phyloP scores from a whole-genome alignment of 1,284 basidiomycete species.

The Sparassis latifolia region DNA sequence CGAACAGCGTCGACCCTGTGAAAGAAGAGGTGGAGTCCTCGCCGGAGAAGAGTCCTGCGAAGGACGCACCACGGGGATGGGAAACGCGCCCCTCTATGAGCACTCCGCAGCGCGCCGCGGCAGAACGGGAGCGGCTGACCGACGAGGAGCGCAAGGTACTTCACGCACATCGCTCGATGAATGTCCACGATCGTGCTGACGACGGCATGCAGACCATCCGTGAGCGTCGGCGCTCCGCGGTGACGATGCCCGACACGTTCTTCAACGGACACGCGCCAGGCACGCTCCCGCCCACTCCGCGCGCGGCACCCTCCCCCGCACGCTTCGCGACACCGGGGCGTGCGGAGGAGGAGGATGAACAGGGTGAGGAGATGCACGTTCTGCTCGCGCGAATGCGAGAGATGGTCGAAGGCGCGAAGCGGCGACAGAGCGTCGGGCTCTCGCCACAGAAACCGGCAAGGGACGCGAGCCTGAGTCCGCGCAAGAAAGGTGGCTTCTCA shows the following conservation, averaged over 20 bases:
- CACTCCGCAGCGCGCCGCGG: slow-evolving; percentile 1
- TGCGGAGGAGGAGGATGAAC: slow-evolving; percentile 19
- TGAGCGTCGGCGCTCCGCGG: slow-evolving; percentile 50
- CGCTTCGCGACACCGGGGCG: slow-evolving; percentile 1
- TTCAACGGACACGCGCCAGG: slow-evolving; percentile 48
- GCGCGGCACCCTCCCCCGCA: slow-evolving; percentile 13
- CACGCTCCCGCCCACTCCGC: slow-evolving; percentile 14
- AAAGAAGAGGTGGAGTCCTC: slow-evolving; percentile 10
- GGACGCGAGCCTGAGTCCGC: slow-evolving; percentile 16
- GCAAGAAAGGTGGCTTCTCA: slow-evolving; percentile 23
- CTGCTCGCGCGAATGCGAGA: slow-evolving; percentile 56
- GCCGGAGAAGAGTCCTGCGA: slow-evolving; percentile 1
- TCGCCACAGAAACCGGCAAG: slow-evolving; percentile 5
- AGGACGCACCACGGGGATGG: slow-evolving; percentile 1
- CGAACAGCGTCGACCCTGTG: slow-evolving; percentile 8
- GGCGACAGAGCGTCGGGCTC: slow-evolving; percentile 38
- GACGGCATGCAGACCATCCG: slow-evolving; percentile 41
- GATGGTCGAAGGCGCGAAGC: slow-evolving; percentile 55
- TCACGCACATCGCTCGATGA: not conserved
- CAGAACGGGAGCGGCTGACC: slow-evolving; percentile 26
- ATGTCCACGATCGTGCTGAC: not conserved
- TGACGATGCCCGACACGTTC: slow-evolving; percentile 44
- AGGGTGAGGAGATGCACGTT: slow-evolving; percentile 40
- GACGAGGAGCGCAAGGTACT: slow-evolving; percentile 48
- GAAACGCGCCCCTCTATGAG: slow-evolving; percentile 1